phyloP scores from a whole-genome alignment of 148 eudicot genomes.

The Euryodendron excelsum region DNA sequence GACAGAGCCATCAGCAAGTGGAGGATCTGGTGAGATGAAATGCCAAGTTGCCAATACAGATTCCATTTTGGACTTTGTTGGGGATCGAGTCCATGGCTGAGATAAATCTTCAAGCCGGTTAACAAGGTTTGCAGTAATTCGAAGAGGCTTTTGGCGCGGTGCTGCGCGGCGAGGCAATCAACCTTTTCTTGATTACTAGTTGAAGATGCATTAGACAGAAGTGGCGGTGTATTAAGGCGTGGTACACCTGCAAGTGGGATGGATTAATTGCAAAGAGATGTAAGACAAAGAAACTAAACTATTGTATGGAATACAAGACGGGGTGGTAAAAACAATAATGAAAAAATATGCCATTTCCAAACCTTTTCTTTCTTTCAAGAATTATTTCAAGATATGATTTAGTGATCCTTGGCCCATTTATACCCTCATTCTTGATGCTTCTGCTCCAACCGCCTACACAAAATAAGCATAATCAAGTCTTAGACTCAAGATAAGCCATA shows the following conservation, averaged over 20 bases:
- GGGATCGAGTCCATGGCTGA: slow-evolving; percentile 99
- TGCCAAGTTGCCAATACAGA: slow-evolving; percentile 92
- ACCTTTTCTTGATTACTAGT: slow-evolving; percentile 50
- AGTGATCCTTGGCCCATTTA: slow-evolving; percentile 90
- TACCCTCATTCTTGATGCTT: slow-evolving; percentile 72
- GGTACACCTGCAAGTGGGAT: slow-evolving; percentile 67
- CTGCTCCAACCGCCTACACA: slow-evolving; percentile 76
- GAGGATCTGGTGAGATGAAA: slow-evolving; percentile 61
- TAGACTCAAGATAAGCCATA: no score
- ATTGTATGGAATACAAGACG: not conserved
- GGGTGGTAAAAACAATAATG: not conserved
- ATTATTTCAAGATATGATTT: slow-evolving; percentile 97
- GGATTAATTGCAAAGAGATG: slow-evolving; percentile 8
- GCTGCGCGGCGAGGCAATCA: slow-evolving; percentile 77
- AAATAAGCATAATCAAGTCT: not conserved
- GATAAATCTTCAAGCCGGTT: slow-evolving; percentile 86
- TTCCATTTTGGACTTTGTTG: slow-evolving; percentile 90
- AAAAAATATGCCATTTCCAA: slow-evolving; percentile 20
- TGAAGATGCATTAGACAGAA: slow-evolving; percentile 41
- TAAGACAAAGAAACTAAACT: not conserved
- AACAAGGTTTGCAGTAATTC: slow-evolving; percentile 70
- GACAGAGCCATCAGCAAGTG: slow-evolving; percentile 42
- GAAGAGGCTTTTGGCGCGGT: slow-evolving; percentile 85
- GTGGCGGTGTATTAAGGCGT: slow-evolving; percentile 95
- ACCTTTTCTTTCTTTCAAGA: slow-evolving; percentile 85